phyloP scores from a whole-genome alignment of 2,329 filamentous ascomycete species.

The Pseudogymnoascus sp. region DNA sequence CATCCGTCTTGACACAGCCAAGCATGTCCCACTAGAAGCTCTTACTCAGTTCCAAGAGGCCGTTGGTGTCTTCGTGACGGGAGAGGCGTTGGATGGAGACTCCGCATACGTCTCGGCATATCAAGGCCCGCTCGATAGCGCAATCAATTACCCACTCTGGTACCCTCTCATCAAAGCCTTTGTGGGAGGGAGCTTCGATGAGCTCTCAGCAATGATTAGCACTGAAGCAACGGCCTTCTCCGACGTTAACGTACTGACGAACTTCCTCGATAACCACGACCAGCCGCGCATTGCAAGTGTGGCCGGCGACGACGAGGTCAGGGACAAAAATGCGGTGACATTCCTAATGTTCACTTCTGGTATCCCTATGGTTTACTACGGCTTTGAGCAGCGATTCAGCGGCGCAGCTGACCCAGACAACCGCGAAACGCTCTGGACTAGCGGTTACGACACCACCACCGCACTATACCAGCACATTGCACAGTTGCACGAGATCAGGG shows the following conservation, averaged over 20 bases:
- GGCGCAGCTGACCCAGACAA: conserved; percentile 32
- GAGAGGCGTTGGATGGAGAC: conserved; percentile 49
- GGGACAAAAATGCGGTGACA: conserved; percentile 37
- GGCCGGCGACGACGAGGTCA: conserved; percentile 10
- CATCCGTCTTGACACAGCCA: conserved; percentile 40
- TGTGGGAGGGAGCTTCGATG: conserved; percentile 7
- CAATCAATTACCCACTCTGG: conserved; percentile 40
- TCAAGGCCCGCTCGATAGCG: conserved; percentile 35
- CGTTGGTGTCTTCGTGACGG: conserved; percentile 49
- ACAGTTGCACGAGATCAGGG: background rate
- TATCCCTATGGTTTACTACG: conserved; percentile 45
- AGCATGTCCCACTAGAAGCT: conserved; percentile 41
- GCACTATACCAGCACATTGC: conserved; percentile 33
- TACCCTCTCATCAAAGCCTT: conserved; percentile 12
- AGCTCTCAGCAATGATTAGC: conserved; percentile 9
- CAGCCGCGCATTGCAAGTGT: conserved; percentile 30
- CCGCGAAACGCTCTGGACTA: conserved; percentile 36
- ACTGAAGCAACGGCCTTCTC: conserved; percentile 20
- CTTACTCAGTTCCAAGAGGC: conserved; percentile 45
- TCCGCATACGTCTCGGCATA: conserved; percentile 35
- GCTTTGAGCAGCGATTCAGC: conserved; percentile 42
- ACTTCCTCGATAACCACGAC: conserved; percentile 38
- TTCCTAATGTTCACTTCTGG: conserved; percentile 41
- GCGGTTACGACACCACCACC: conserved; percentile 30
- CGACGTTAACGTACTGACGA: conserved; percentile 30